These are phyloP conservation scores for Gentiana straminea DNA, from an alignment of 257 asterid species.

Conservation along the genomic window DNA sequence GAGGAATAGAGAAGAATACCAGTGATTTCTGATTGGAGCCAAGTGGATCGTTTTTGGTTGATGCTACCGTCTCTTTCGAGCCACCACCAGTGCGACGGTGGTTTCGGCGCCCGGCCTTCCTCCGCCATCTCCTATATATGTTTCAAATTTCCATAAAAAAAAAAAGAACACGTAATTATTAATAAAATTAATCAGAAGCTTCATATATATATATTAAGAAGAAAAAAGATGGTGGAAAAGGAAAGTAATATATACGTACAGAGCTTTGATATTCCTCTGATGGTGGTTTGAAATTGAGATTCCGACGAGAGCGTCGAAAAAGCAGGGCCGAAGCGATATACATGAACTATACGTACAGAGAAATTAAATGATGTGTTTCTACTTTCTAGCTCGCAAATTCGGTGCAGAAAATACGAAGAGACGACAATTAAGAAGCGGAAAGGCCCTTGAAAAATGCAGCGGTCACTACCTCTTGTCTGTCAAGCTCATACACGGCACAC, in stretches of 20 bases:
- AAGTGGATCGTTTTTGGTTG: slow-evolving; percentile 41
- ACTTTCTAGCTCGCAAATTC: too few relatives aligned
- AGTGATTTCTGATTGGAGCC: slow-evolving; percentile 81
- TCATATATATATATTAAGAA: neutral
- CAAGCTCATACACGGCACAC: too few relatives aligned
- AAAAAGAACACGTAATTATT: neutral
- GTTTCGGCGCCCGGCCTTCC: too few relatives aligned
- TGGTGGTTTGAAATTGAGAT: too few relatives aligned
- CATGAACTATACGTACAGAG: too few relatives aligned
- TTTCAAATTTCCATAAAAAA: neutral
- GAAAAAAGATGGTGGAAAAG: neutral
- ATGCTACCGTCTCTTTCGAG: slow-evolving; percentile 34
- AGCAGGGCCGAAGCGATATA: too few relatives aligned
- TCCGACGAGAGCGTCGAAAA: too few relatives aligned
- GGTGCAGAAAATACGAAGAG: too few relatives aligned
- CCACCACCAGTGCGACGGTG: slow-evolving; percentile 79
- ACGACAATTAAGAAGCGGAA: too few relatives aligned
- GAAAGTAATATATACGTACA: neutral
- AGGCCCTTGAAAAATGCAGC: too few relatives aligned
- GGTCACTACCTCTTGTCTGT: too few relatives aligned
- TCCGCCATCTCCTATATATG: slow-evolving; percentile 24
- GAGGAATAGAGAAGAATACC: slow-evolving; percentile 21
- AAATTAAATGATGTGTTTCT: too few relatives aligned
- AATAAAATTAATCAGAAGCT: neutral
- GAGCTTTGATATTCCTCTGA: neutral